These are phyloP conservation scores for Suhomyces xylopsoci DNA, from an alignment of 805 yeast species.

Conservation along the genomic window DNA sequence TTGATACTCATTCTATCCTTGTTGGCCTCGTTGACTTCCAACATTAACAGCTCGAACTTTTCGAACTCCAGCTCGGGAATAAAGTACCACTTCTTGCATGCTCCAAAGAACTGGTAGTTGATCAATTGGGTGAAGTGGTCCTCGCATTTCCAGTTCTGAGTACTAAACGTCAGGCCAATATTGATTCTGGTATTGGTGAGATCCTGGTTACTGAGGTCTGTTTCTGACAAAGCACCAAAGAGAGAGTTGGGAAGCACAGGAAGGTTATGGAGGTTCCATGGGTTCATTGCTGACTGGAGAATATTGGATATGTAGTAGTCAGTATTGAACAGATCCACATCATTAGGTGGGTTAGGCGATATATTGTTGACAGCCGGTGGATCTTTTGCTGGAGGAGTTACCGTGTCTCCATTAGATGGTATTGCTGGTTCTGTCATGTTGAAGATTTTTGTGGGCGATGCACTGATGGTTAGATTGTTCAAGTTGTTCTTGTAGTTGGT, in stretches of 20 bases:
- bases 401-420: not conserved
- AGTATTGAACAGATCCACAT: constrained; percentile 18
- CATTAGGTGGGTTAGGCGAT: not conserved
- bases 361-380: not conserved
- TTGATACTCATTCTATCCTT: constrained; percentile 9
- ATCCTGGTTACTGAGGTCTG: constrained; percentile 43
- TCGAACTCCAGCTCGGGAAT: constrained; percentile 55
- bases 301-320: constrained; percentile 16
- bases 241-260: constrained; percentile 50
- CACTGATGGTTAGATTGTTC: constrained; percentile 16
- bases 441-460: constrained; percentile 9
- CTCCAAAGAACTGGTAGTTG: constrained; percentile 57
- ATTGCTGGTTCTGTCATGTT: not conserved
- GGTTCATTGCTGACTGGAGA: constrained; percentile 28
- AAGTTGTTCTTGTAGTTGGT: constrained; percentile 22
- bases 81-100: constrained; percentile 56
- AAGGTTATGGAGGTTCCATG: constrained; percentile 60
- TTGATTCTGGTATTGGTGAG: constrained; percentile 44
- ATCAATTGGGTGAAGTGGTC: constrained; percentile 57
- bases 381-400: not conserved
- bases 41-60: constrained; percentile 46
- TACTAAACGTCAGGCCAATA: constrained; percentile 52
- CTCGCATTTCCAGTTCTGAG: constrained; percentile 56
- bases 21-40: constrained; percentile 13
- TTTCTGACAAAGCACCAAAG: constrained; percentile 39